Evolutionary conservation across 257 asterid species (phyloP).

Genomic region (Henckelia pumila): DNA sequence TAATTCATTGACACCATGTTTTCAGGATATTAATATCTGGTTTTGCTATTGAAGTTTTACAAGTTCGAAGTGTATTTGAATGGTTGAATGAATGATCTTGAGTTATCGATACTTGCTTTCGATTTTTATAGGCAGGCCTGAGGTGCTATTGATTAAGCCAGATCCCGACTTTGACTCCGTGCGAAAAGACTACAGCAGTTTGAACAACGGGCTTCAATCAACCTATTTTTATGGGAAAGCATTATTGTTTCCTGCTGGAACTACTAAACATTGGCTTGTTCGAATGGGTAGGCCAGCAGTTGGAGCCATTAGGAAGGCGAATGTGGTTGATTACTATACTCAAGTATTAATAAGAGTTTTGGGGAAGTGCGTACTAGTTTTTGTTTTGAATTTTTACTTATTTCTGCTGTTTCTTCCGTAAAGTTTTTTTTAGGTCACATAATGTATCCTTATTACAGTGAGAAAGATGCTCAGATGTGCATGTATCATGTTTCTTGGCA

Average conservation of each 20-base stretch:
- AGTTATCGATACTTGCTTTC: conserved; percentile 10
- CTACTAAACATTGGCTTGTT: conserved; percentile 60
- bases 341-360: conserved; percentile 69
- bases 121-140: conserved; percentile 51
- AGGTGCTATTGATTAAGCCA: conserved; percentile 62
- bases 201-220: conserved; percentile 33
- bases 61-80: neutral
- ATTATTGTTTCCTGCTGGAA: conserved; percentile 58
- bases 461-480: conserved; percentile 92
- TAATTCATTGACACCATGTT: conserved; percentile 9
- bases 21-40: neutral
- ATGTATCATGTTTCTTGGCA: conserved; percentile 76
- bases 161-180: conserved; percentile 58
- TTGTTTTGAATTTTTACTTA: neutral
- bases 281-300: no score
- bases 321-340: conserved; percentile 72
- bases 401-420: neutral
- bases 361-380: conserved; percentile 64
- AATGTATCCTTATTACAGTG: conserved; percentile 44
- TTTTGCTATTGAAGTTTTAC: neutral
- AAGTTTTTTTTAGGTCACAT: conserved; percentile 19
- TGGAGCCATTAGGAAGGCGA: conserved; percentile 31
- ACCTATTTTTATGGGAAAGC: conserved; percentile 28
- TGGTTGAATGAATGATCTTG: no score
- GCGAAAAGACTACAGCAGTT: conserved; percentile 49